Evolutionary conservation across 148 eudicot genomes (phyloP).

Genomic region (Camellia granthamiana): DNA sequence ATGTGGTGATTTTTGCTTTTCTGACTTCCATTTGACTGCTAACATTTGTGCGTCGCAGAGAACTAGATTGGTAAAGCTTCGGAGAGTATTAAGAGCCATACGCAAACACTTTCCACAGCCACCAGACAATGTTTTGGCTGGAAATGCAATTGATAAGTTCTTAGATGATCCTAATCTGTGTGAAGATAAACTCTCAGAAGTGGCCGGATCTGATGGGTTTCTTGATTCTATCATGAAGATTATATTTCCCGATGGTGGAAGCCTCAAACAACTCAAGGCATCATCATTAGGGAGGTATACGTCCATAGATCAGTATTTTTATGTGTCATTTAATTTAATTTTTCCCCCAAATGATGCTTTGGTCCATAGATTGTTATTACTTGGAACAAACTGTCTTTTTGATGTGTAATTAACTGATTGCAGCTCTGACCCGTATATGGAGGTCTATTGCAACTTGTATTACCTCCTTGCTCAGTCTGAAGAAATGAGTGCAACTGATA

Average conservation of each 20-base stretch:
- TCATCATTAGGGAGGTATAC: conserved; percentile 52
- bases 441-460: conserved; percentile 88
- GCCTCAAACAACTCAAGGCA: conserved; percentile 44
- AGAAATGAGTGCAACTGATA: conserved; percentile 90
- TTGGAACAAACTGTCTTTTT: conserved; percentile 7
- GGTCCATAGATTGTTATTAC: background rate
- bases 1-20: conserved; percentile 12
- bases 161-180: conserved; percentile 73
- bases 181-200: conserved; percentile 91
- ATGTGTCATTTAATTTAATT: conserved; percentile 7
- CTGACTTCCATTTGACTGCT: conserved; percentile 19
- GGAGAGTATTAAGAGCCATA: conserved; percentile 92
- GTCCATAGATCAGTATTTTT: conserved; percentile 13
- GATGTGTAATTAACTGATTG: conserved; percentile 24
- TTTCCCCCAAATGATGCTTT: conserved; percentile 3
- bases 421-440: conserved; percentile 89
- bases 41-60: conserved; percentile 44
- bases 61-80: conserved; percentile 80
- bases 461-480: conserved; percentile 86
- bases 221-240: conserved; percentile 53
- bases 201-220: conserved; percentile 76
- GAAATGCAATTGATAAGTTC: conserved; percentile 82
- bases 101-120: conserved; percentile 96
- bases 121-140: conserved; percentile 68
- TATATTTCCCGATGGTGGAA: conserved; percentile 54